Evolutionary conservation across 495 filamentous ascomycete genomes (phyloP).

Genomic region (Cenococcum geophilum): DNA sequence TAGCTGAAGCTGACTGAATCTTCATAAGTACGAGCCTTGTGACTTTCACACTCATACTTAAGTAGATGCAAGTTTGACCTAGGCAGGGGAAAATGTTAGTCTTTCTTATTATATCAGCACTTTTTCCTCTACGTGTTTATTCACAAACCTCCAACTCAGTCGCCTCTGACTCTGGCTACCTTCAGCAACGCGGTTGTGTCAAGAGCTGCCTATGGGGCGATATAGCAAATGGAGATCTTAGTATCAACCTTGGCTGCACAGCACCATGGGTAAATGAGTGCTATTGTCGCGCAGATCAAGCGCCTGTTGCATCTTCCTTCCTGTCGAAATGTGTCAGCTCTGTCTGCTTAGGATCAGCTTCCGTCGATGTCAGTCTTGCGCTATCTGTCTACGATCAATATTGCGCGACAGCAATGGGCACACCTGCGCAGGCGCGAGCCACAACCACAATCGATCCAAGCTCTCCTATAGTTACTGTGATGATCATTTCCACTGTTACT

Average conservation of each 20-base stretch:
- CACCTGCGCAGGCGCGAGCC: too few species aligned
- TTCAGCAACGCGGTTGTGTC: background rate
- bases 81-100: too few species aligned
- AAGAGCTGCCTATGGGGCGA: background rate
- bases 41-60: too few species aligned
- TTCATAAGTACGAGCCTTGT: too few species aligned
- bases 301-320: background rate
- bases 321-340: background rate
- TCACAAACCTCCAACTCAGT: too few species aligned
- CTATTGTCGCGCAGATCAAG: background rate
- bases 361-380: background rate
- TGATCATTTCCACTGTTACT: too few species aligned
- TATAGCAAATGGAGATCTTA: background rate
- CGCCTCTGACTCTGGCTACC: background rate
- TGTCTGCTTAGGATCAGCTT: background rate
- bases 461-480: too few species aligned
- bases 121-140: too few species aligned
- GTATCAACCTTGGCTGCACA: background rate
- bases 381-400: background rate
- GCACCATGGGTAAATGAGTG: background rate
- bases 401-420: background rate
- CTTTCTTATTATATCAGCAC: too few species aligned
- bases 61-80: too few species aligned
- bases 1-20: too few species aligned
- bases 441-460: too few species aligned